phyloP scores from a whole-genome alignment of 345 rosid species.

The Pugionium cornutum region DNA sequence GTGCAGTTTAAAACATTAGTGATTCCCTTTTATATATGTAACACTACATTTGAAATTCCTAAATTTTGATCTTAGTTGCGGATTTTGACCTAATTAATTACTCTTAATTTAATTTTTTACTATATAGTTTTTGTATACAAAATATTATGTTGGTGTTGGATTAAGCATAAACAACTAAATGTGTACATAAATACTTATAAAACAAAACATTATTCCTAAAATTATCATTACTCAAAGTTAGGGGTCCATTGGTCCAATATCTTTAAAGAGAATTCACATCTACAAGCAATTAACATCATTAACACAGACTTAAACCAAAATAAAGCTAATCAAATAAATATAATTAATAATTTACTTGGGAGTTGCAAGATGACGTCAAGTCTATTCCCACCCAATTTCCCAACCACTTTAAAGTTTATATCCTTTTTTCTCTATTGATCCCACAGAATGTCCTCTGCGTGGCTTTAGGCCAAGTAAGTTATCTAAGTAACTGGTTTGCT shows the following conservation, averaged over 20 bases:
- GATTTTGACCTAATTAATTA: not conserved
- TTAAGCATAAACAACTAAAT: not conserved
- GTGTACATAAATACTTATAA: not conserved
- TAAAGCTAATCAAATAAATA: constrained; percentile 13
- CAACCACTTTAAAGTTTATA: constrained; percentile 25
- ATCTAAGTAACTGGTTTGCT: constrained; percentile 14
- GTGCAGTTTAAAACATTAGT: no score
- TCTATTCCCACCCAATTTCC: constrained; percentile 14
- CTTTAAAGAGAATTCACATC: constrained; percentile 29
- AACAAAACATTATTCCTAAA: constrained; percentile 20
- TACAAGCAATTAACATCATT: constrained; percentile 28
- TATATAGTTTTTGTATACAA: not conserved
- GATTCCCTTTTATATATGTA: no score
- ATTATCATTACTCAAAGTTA: constrained; percentile 8
- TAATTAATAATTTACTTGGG: constrained; percentile 24
- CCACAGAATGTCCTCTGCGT: constrained; percentile 30
- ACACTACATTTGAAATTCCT: no score
- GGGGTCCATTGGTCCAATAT: constrained; percentile 27
- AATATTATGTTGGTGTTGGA: not conserved
- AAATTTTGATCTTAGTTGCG: not conserved
- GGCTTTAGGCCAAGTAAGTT: constrained; percentile 17
- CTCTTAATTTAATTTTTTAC: not conserved
- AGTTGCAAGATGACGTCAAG: constrained; percentile 27
- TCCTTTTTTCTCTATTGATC: constrained; percentile 22
- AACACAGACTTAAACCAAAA: constrained; percentile 1